A percentile compares a stretch with the other conserved stretches of the same genome.
Evolutionary conservation across 2,329 filamentous ascomycete species (phyloP).

Genomic region (Periconia sp.): DNA sequence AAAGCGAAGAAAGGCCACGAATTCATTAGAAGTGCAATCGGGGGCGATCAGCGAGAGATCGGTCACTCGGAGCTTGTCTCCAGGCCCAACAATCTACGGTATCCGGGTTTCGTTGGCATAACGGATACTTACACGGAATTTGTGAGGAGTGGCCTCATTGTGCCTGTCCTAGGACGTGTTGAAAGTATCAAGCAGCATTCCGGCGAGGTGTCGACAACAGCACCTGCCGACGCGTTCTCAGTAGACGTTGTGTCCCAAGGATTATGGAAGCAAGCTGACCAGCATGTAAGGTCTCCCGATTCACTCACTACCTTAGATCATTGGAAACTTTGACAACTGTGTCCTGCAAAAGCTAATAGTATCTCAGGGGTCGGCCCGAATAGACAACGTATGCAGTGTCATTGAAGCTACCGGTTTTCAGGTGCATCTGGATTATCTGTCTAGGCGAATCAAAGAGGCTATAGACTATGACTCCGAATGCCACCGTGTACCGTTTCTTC

Average conservation of each 20-base stretch:
- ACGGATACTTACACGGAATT: slow-evolving; percentile 77
- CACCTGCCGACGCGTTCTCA: slow-evolving; percentile 19
- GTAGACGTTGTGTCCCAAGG: slow-evolving; percentile 9
- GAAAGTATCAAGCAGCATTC: slow-evolving; percentile 21
- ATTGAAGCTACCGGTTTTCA: slow-evolving; percentile 79
- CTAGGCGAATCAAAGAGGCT: slow-evolving; percentile 58
- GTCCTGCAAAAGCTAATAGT: slow-evolving; percentile 13
- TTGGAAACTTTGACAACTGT: slow-evolving; percentile 8
- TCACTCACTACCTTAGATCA: not conserved
- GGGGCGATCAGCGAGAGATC: slow-evolving; percentile 52
- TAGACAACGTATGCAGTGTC: slow-evolving; percentile 57
- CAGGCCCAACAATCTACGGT: slow-evolving; percentile 49
- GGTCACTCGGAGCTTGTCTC: slow-evolving; percentile 45
- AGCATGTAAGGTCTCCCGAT: slow-evolving; percentile 8
- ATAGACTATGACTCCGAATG: slow-evolving; percentile 65
- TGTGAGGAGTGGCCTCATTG: slow-evolving; percentile 65
- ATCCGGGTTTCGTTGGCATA: slow-evolving; percentile 71
- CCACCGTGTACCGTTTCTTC: slow-evolving; percentile 60
- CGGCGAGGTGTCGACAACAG: not conserved
- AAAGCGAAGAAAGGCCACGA: slow-evolving; percentile 62
- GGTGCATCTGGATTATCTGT: slow-evolving; percentile 69
- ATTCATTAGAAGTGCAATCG: slow-evolving; percentile 52
- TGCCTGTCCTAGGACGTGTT: slow-evolving; percentile 48
- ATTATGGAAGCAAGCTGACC: slow-evolving; percentile 6
- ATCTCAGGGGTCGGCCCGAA: too few relatives aligned